Evolutionary conservation across 805 yeast species (phyloP).

Genomic region (Ogataea paradorogensis): DNA sequence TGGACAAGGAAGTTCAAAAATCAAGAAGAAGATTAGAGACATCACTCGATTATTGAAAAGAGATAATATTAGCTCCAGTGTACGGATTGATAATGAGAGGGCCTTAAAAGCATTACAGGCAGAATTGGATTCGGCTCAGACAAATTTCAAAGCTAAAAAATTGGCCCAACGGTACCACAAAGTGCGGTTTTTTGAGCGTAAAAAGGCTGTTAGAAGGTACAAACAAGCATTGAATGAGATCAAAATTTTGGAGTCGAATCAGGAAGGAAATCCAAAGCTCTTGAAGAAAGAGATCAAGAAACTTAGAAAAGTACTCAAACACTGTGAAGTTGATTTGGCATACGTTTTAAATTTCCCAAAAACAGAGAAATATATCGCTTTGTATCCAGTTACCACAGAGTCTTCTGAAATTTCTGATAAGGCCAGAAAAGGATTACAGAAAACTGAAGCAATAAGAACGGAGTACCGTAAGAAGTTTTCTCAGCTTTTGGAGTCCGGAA

Average conservation of each 20-base stretch:
- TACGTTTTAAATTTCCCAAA: constrained; percentile 78
- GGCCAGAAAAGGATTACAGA: constrained; percentile 42
- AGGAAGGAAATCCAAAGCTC: constrained; percentile 25
- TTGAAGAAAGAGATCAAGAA: constrained; percentile 32
- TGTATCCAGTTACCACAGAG: constrained; percentile 53
- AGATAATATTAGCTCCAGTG: constrained; percentile 55
- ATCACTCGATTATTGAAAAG: constrained; percentile 63
- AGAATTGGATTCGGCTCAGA: constrained; percentile 43
- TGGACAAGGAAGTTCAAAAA: constrained; percentile 43
- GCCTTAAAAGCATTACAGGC: constrained; percentile 45
- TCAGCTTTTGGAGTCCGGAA: constrained; percentile 48
- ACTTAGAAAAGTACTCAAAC: constrained; percentile 47
- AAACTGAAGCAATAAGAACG: constrained; percentile 42
- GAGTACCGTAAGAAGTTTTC: constrained; percentile 53
- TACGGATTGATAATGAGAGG: constrained; percentile 46
- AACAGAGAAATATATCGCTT: constrained; percentile 72
- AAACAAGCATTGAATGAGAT: constrained; percentile 46
- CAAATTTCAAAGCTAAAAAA: constrained; percentile 39
- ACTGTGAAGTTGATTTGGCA: constrained; percentile 66
- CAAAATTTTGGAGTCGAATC: constrained; percentile 33
- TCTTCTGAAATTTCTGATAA: constrained; percentile 33
- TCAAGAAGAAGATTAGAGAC: constrained; percentile 86
- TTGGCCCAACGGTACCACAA: constrained; percentile 77
- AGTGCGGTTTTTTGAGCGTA: constrained; percentile 88
- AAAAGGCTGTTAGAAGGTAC: constrained; percentile 74